A percentile compares a stretch with the other conserved stretches of the same genome.
Evolutionary conservation across 768 basidiomycete genomes (phyloP).

Genomic region (Boletus rubescentipes): DNA sequence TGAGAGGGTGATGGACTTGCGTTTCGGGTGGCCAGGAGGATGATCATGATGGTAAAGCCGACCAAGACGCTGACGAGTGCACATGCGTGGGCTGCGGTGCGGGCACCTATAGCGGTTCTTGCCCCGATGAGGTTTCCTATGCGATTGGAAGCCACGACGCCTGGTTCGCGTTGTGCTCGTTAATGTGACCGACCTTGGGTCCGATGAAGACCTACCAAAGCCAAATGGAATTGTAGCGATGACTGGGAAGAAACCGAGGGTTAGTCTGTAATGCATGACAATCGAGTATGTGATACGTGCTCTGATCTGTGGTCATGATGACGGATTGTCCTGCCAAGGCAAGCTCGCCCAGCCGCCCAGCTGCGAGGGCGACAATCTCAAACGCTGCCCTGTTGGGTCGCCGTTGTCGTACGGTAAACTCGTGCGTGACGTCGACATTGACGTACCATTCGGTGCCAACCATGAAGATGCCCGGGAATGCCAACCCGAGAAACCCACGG

Average conservation of each 20-base stretch:
- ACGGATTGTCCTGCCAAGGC: constrained; percentile 74
- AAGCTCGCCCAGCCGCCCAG: constrained; percentile 65
- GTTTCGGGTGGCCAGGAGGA: constrained; percentile 55
- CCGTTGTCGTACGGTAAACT: not conserved
- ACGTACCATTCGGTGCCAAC: constrained; percentile 76
- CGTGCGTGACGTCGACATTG: not conserved
- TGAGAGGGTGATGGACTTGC: constrained; percentile 34
- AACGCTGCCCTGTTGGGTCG: constrained; percentile 64
- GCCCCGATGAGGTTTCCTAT: constrained; percentile 74
- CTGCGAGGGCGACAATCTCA: constrained; percentile 78
- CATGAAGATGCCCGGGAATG: constrained; percentile 78
- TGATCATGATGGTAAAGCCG: constrained; percentile 57
- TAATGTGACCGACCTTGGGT: not conserved
- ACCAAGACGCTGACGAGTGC: constrained; percentile 62
- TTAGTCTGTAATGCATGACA: not conserved
- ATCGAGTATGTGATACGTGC: constrained; percentile 32
- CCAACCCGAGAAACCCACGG: constrained; percentile 58
- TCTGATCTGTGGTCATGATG: constrained; percentile 80
- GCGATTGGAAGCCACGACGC: constrained; percentile 70
- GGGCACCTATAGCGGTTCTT: constrained; percentile 50
- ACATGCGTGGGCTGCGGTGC: constrained; percentile 58
- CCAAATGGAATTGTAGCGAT: constrained; percentile 77
- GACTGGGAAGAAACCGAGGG: constrained; percentile 37
- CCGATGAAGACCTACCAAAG: constrained; percentile 41
- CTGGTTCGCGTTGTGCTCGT: constrained; percentile 22